Evolutionary conservation across 441 rosid species (phyloP).

Genomic region (Adansonia grandidieri): DNA sequence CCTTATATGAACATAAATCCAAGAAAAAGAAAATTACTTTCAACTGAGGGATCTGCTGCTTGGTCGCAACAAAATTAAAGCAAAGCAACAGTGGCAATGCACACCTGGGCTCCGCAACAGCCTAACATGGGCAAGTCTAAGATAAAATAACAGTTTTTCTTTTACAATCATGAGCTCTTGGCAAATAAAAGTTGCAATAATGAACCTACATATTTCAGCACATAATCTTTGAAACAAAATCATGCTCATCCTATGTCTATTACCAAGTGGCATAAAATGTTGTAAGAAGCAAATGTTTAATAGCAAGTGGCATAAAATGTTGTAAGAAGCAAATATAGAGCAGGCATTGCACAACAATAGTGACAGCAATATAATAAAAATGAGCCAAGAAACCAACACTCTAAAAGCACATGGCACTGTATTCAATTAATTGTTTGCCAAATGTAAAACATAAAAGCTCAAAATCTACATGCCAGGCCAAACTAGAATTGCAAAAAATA

Average conservation of each 20-base stretch:
- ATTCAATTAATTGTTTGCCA: neutral
- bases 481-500: neutral
- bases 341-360: neutral
- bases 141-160: neutral
- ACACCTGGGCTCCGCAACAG: neutral
- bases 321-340: neutral
- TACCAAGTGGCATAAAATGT: neutral
- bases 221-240: neutral
- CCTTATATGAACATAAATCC: neutral
- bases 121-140: neutral
- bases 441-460: neutral
- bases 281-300: neutral
- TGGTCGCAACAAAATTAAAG: slow-evolving; percentile 1
- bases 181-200: neutral
- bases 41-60: neutral
- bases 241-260: slow-evolving; percentile 8
- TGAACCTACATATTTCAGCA: slow-evolving; percentile 1
- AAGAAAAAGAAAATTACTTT: slow-evolving; percentile 12
- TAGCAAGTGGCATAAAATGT: neutral
- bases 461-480: neutral
- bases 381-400: neutral
- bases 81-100: neutral
- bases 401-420: neutral
- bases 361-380: slow-evolving; percentile 12
- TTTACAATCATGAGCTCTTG: slow-evolving; percentile 14